A percentile compares a stretch with the other conserved stretches of the same genome.
phyloP scores from a whole-genome alignment of 1,284 basidiomycete species.

The Trametes versicolor region DNA sequence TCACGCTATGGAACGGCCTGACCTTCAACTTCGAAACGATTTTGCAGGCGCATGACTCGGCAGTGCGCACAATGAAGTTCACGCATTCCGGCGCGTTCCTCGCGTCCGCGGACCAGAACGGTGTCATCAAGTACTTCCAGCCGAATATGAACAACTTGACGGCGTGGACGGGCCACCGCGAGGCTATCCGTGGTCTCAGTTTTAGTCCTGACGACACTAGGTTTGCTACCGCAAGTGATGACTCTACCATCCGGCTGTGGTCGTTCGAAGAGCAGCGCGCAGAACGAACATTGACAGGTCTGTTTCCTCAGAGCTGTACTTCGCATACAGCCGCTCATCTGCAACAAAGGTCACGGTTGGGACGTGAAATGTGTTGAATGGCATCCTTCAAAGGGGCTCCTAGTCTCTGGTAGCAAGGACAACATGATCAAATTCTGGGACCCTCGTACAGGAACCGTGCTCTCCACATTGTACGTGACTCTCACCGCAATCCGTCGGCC shows the following conservation, averaged over 20 bases:
- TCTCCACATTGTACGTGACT: constrained; percentile 82
- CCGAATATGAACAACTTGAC: constrained; percentile 99
- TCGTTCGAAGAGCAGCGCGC: constrained; percentile 91
- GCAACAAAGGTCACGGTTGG: constrained; percentile 88
- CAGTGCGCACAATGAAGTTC: constrained; percentile 91
- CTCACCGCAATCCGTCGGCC: not conserved
- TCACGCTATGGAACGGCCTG: constrained; percentile 98
- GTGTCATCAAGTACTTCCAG: constrained; percentile 98
- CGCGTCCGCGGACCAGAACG: constrained; percentile 92
- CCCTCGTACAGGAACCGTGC: constrained; percentile 87
- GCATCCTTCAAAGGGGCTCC: constrained; percentile 96
- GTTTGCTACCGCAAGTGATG: constrained; percentile 96
- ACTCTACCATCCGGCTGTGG: constrained; percentile 95
- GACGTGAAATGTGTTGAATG: constrained; percentile 99
- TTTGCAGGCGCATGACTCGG: constrained; percentile 95
- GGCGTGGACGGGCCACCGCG: constrained; percentile 90
- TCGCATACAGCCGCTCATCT: not conserved
- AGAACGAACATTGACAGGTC: constrained; percentile 88
- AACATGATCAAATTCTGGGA: constrained; percentile 99
- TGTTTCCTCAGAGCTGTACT: not conserved
- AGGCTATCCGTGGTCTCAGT: constrained; percentile 90
- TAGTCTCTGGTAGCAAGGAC: constrained; percentile 96
- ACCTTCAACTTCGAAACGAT: constrained; percentile 99
- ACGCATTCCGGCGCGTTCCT: constrained; percentile 93
- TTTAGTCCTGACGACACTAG: constrained; percentile 93